These are phyloP conservation scores for Boletus sp. DNA, from an alignment of 768 basidiomycete genomes.

Conservation along the genomic window DNA sequence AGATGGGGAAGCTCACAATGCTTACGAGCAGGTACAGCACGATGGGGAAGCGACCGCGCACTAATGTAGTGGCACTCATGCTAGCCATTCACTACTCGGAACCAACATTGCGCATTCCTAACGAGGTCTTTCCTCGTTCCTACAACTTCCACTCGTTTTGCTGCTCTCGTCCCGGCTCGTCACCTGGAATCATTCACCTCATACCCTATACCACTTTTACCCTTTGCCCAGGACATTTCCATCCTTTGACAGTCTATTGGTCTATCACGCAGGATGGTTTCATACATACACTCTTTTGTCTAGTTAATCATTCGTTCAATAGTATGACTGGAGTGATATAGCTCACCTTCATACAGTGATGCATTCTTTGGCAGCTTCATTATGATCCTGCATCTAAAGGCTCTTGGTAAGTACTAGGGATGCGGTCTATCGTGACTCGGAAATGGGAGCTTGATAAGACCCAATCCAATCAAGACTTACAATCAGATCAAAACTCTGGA, in stretches of 20 bases:
- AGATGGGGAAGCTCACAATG: constrained; percentile 11
- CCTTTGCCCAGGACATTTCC: neutral
- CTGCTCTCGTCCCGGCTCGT: neutral
- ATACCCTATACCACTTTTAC: constrained; percentile 7
- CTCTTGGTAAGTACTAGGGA: too few relatives aligned
- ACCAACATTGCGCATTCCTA: neutral
- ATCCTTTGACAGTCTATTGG: neutral
- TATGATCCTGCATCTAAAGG: too few relatives aligned
- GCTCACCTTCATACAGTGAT: too few relatives aligned
- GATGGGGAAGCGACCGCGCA: constrained; percentile 21
- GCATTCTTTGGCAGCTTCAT: too few relatives aligned
- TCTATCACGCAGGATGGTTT: neutral
- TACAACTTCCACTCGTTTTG: constrained; percentile 19
- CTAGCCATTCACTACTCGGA: neutral
- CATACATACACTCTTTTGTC: neutral
- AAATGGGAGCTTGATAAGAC: too few relatives aligned
- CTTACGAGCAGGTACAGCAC: constrained; percentile 21
- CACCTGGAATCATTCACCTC: constrained; percentile 1
- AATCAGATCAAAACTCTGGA: too few relatives aligned
- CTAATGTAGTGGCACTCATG: constrained; percentile 3
- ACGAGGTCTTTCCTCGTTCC: neutral
- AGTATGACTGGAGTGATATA: neutral
- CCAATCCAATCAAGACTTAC: too few relatives aligned
- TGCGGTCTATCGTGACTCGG: too few relatives aligned
- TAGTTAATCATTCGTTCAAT: neutral